These are phyloP conservation scores for Blastocystis sp. DNA, from an alignment of 352 stramenopile genomes.

Conservation along the genomic window DNA sequence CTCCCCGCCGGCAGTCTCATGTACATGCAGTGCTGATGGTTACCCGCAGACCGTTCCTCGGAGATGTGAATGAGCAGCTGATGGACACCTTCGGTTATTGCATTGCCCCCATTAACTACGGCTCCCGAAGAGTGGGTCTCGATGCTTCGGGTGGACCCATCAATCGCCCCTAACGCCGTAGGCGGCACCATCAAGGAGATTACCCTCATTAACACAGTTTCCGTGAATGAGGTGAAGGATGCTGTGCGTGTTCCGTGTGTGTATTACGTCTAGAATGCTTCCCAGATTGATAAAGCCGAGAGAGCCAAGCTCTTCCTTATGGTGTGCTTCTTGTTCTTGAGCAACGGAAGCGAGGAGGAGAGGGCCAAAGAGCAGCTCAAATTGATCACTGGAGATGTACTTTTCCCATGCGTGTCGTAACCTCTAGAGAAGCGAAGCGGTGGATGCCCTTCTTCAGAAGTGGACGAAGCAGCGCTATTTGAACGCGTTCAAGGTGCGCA, in stretches of 20 bases:
- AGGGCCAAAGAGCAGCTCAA: slow-evolving; percentile 1
- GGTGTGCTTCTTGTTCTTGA: slow-evolving; percentile 32
- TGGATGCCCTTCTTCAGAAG: not conserved
- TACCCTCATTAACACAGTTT: slow-evolving; percentile 5
- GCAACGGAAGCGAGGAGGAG: slow-evolving; percentile 31
- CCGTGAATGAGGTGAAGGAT: slow-evolving; percentile 6
- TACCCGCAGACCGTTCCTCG: slow-evolving; percentile 2
- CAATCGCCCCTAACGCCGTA: not conserved
- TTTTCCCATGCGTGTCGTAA: not conserved
- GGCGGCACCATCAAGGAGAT: slow-evolving; percentile 14
- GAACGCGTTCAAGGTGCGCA: not conserved
- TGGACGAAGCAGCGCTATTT: slow-evolving; percentile 30
- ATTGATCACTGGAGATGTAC: slow-evolving; percentile 39
- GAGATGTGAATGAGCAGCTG: slow-evolving; percentile 8
- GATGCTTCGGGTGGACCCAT: not conserved
- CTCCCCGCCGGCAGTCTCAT: slow-evolving; percentile 9
- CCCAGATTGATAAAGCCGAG: not conserved
- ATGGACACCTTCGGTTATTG: slow-evolving; percentile 59
- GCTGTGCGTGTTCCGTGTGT: not conserved
- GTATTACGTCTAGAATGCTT: slow-evolving; percentile 22
- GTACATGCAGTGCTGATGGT: not conserved
- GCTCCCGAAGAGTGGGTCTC: not conserved
- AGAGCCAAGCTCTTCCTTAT: slow-evolving; percentile 23
- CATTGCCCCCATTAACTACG: slow-evolving; percentile 48
- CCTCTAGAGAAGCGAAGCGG: not conserved